phyloP scores from a whole-genome alignment of 257 asterid species.

The Oldenlandia corymbosa region DNA sequence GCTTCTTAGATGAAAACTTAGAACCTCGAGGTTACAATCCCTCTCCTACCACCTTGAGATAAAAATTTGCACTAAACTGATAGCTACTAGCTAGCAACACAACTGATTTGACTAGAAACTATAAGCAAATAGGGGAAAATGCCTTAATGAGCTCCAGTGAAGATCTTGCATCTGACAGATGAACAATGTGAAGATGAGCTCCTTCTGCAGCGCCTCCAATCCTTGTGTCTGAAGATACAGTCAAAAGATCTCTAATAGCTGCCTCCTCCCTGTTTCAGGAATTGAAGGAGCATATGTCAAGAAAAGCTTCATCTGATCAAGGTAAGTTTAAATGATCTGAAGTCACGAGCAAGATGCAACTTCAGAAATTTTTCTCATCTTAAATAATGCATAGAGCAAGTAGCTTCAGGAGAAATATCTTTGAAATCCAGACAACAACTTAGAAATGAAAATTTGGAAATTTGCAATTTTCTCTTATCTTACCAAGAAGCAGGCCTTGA shows the following conservation, averaged over 20 bases:
- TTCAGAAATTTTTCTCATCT: neutral
- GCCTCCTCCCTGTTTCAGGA: constrained; percentile 69
- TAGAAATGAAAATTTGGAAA: neutral
- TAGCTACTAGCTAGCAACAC: too few species aligned
- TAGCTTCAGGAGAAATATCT: neutral
- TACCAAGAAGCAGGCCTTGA: constrained; percentile 86
- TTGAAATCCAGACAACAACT: neutral
- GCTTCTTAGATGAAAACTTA: too few species aligned
- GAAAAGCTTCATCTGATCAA: neutral
- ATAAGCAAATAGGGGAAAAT: constrained; percentile 1
- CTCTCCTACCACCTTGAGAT: too few species aligned
- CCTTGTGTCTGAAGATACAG: constrained; percentile 53
- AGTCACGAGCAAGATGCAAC: neutral
- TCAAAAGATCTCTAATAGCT: constrained; percentile 72
- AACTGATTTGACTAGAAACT: too few species aligned
- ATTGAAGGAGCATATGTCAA: neutral
- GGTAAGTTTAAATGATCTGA: neutral
- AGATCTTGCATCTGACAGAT: constrained; percentile 76
- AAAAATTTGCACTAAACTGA: too few species aligned
- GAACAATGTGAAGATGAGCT: constrained; percentile 94
- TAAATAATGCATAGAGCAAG: neutral
- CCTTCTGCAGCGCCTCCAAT: constrained; percentile 84
- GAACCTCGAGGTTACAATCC: too few species aligned
- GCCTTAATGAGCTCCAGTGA: constrained; percentile 84
- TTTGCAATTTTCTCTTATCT: constrained; percentile 4